Base-by-base conservation (phyloP, 2,329 filamentous ascomycete species). In the Simplicillium aogashimaense region DNA sequence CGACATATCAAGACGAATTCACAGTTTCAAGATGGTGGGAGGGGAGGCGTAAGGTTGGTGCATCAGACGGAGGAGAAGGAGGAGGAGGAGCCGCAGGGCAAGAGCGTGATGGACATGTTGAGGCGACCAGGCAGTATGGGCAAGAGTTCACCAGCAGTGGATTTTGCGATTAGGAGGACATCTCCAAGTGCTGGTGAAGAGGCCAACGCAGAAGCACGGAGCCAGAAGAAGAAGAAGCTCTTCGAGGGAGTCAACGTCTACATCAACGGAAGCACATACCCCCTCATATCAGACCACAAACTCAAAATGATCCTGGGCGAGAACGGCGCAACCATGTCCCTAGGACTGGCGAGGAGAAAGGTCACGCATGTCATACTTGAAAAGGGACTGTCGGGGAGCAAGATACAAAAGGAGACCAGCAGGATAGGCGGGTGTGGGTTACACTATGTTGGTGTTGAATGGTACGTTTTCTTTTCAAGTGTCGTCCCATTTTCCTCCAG, bases 291-390 rank as follows among this genome's bases (percentile, higher is more conserved):
- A 12, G 89, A 95, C 59, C 85, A 94, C 64, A 83, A 77, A 56
- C 73, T 95, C 42, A 94, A 92, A 66, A 79, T 81, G 41, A 60
- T 94, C 13, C 72, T 95, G 30, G 76, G 73, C 5, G 70, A 78
- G 42, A 78, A 94, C 54, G 90, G 89, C 15, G 90, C 78, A 1
- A 68, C 64, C 33, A 69, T 86, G 49, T 81, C 85, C 3, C 72
- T 87, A 29, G 71, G 78, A 43, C 74, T 94, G 9, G 82, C 77
- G 9, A 75, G 86, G 35, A 74, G 78, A 30, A 74, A 72, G 38
- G 86, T 95, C 48, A 94, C 88, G 29, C 89, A 95, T 59, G 83
- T 95, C 45, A 83, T 95, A 42, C 61, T 95, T 6, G 86, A 85
- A 7, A 71, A 65, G 39, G 86, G 84, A 1, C 67, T 95, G 7